These are phyloP conservation scores for Chimonanthus salicifolius DNA, from an alignment of 164 flowering plant genomes.

Conservation along the genomic window DNA sequence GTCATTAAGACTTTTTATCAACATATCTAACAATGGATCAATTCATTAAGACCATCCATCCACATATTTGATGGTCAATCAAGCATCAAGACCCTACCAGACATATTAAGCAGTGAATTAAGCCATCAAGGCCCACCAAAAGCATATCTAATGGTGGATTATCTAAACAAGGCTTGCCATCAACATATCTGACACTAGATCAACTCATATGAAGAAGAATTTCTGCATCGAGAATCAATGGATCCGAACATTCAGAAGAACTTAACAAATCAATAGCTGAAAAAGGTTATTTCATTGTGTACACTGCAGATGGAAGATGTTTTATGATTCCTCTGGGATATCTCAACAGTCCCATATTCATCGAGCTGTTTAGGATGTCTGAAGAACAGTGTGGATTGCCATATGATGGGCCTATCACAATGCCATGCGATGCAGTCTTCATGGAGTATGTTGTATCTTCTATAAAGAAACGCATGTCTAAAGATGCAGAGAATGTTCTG, in stretches of 20 bases:
- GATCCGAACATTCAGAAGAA: not conserved
- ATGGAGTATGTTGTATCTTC: slow-evolving; percentile 18
- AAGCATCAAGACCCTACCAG: no score
- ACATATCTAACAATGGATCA: no score
- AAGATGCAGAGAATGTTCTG: slow-evolving; percentile 18
- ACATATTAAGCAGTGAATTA: no score
- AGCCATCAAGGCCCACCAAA: no score
- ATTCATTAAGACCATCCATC: no score
- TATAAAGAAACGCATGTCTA: not conserved
- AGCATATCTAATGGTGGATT: no score
- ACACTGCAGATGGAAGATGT: slow-evolving; percentile 7
- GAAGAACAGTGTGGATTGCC: slow-evolving; percentile 26
- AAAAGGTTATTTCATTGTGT: slow-evolving; percentile 16
- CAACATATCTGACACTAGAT: no score
- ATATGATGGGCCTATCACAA: slow-evolving; percentile 17
- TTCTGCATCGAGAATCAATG: no score
- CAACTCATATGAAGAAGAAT: no score
- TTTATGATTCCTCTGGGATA: slow-evolving; percentile 21
- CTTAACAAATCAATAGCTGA: not conserved
- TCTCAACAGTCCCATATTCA: slow-evolving; percentile 17
- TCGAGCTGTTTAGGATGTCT: slow-evolving; percentile 26
- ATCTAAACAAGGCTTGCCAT: no score
- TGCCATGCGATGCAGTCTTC: slow-evolving; percentile 20
- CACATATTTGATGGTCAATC: no score
- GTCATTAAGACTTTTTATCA: no score